Base-by-base conservation (phyloP, 345 rosid genomes). In the Kandelia obovata region DNA sequence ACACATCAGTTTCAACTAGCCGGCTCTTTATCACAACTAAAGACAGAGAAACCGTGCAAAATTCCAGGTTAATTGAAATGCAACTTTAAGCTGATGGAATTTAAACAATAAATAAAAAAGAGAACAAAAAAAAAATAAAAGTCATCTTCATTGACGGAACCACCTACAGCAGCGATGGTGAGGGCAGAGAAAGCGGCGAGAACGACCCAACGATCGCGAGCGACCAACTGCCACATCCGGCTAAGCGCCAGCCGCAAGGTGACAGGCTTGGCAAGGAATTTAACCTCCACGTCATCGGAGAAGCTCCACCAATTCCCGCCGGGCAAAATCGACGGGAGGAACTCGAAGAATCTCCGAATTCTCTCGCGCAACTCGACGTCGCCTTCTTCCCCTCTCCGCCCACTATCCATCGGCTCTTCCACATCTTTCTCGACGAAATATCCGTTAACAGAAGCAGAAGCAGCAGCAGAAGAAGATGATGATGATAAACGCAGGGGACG, bases 241-340 rank as follows among this genome's bases (percentile, higher is more conserved):
- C 78, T 69, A 49, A 94, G 84, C 15, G 98, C 97, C 67, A 84
- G 86, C 96, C 92, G 88, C 57, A 94, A 79, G 25, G 96, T 84
- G 53, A 94, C 93, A 19, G 99, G 96, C 68, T 91, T 75, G 46
- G 92, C 97, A 64, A 79, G 47, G 53, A 88, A 68, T 60, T 82
- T 86, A 63, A 82, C 26, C 58, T 88, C 93, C 67, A 89, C 84
- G 39, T 88, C 95, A 66, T 87, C 89, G 3, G 90, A 69, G 79
- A 91, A 84, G 60, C 86, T 83, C 97, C 99, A 94, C 97, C 99
- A 91, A 63, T 84, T 83, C 62, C 98, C 97, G 7, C 98, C 97
- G 21, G 97, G 99, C 61, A 91, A 57, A 60, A 91, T 62, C 51
- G 92, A 87, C 23, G 82, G 82, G 20, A 86, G 71, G 58, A 83